Evolutionary conservation across 1,284 basidiomycete species (phyloP), one percentile per base, ranked within the genome.

Genomic region (Puccinia novopanici): DNA sequence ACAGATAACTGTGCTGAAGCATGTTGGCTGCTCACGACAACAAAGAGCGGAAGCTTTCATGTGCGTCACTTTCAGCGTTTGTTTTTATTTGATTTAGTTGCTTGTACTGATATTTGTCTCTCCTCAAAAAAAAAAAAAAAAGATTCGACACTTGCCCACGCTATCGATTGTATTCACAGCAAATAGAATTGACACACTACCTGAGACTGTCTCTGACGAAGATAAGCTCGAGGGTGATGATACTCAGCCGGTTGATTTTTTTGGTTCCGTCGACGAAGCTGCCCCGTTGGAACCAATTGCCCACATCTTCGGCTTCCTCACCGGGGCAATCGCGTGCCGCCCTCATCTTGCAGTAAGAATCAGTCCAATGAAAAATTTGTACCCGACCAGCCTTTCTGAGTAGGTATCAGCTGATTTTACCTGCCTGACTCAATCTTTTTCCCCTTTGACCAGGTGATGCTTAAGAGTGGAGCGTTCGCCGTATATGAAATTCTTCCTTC

Each of bases 311-410:
- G 59, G 54, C 27, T 80, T 80, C 45, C 55, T 50, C n/a, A 80
- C 77, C n/a, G 77, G 77, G 19, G 70, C 67, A 19, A 63, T 34
- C 40, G 52, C 59, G 24, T 37, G 27, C 24, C 65, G 77, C 6
- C 77, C 77, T n/a, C 77, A 80, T 73, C 30, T 80, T 50, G 68
- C 55, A 45, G 77, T 80, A 73, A 63, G 77, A 42, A 73, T 3
- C 19, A 42, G 12, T 12, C n/a, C 19, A 19, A 42, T 24, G 19
- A 27, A 71, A 15, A 24, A 50, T 50, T 27, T 12, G 19, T 17
- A 19, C 50, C 50, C 50, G 50, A 8, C 5, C 54, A 42, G 17
- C 17, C 13, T 15, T 3, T 59, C 50, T 73, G 71, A 40, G 50
- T 55, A 40, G 27, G 37, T 73, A 12, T n/a, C 24, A 63, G 37